Evolutionary conservation across 2,329 filamentous ascomycete species (phyloP), one percentile per base, ranked within the genome.

Genomic region (Aspergillus ruber): DNA sequence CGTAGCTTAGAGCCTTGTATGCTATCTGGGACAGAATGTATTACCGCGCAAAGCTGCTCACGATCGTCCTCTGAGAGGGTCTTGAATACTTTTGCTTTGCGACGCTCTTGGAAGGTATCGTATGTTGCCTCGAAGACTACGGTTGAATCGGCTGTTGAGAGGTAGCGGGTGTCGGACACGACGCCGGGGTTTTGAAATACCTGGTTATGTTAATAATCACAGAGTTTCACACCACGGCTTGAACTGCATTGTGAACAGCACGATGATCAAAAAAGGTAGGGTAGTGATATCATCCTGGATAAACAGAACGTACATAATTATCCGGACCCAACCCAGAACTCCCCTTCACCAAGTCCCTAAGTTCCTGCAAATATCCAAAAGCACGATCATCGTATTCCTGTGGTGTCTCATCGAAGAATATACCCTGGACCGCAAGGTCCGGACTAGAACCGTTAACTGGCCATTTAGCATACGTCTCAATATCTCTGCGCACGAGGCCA

Each of bases 371-470:
- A 52, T 68, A 73, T 43, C 53, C 53, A 46, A 63, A 54, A 18
- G 60, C 53, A 29, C 53, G 48, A 44, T 49, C 50, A 50, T 62
- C 58, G 55, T 67, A 72, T 50, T 62, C 46, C 43, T 68, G 61
- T 4, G 73, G 73, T 38, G 68, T 71, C 59, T 77, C 73, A 51
- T 76, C 74, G 48, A 76, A 71, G 57, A 77, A 76, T 54, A 77
- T 74, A 44, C 73, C 74, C 45, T 66, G 65, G 54, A 77, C 61
- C 18, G 67, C 61, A 44, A 77, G 58, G 36, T 63, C 63, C 10
- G 63, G 55, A 51, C 67, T 64, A 15, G 61, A 60, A 43, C 60
- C 62, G 45, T 60, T 63, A 13, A 52, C 55, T 9, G 67, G 59
- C 74, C 74, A 78, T 33, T 64, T 67, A 13, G 67, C 69, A 49